Base-by-base conservation (phyloP, 176 grass and related monocot genomes). In the Bothriochloa decipiens region DNA sequence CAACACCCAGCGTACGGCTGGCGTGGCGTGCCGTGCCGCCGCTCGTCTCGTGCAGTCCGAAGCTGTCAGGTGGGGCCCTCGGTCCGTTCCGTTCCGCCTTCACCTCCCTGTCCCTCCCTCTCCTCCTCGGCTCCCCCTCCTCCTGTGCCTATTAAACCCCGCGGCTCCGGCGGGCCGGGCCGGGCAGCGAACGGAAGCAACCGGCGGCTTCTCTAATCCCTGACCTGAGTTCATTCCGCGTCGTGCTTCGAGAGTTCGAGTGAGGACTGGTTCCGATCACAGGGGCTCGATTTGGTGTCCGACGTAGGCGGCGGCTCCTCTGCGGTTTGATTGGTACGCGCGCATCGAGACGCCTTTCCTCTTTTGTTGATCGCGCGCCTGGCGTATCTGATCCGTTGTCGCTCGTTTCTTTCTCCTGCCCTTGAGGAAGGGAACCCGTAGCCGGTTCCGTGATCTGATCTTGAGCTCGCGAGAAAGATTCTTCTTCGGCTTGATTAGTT, bases 241-340 rank as follows among this genome's bases (percentile, higher is more conserved):
- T 20, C 57, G 57, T 25, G 57, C n/a, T 10, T 4, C 22, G 55
- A 58, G 55, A 1, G 40, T 2, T 1, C 7, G 9, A 25, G n/a
- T 1, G n/a, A 4, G 11, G 57, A 3, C 39, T 14, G 68, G 22
- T 43, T 61, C 70, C 40, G 81, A 16, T 63, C 10, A 27, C 6
- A 15, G 52, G 20, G 17, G 18, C 7, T 8, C 47, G 8, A 23
- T 60, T 22, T 71, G 76, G 41, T 32, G 26, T 35, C 15, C 28
- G 28, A 75, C 50, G 50, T 5, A 43, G 42, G 29, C 18, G 43
- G 47, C 71, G 15, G 9, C 71, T 7, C n/a, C 7, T 15, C 40
- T 45, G 42, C 41, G 14, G 41, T 82, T 39, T 60, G 72, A 82
- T 25, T 9, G 86, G 86, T 87, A 42, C 40, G 79, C 49, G 70